Conservation (phyloP, 352 stramenopile genomes). For the Globisporangium sylvaticum region DNA sequence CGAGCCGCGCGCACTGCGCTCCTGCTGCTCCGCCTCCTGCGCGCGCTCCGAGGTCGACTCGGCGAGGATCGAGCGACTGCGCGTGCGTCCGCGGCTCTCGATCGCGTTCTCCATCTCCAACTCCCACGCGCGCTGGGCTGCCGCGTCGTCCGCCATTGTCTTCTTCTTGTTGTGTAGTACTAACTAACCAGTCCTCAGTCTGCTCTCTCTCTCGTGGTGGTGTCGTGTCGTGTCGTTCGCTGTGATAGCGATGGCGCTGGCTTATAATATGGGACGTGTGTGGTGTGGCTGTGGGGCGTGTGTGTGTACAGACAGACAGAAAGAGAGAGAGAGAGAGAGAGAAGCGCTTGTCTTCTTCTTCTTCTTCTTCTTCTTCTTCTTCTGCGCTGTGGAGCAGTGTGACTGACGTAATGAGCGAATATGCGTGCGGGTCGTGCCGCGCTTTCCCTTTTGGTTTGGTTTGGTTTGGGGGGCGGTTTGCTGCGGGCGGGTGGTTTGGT, state of each 20-base stretch:
- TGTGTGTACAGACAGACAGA: constrained; percentile 6
- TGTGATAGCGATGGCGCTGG: background rate
- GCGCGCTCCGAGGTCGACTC: constrained; percentile 26
- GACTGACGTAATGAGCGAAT: constrained; percentile 6
- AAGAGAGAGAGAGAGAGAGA: constrained; percentile 1
- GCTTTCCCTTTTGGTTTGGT: background rate
- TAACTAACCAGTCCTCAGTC: background rate
- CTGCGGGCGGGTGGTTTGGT: background rate
- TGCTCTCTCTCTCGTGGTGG: background rate
- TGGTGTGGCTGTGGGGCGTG: background rate
- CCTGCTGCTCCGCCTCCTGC: constrained; percentile 2
- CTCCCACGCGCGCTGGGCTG: constrained; percentile 60
- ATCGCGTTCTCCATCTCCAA: constrained; percentile 80
- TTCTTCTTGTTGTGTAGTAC: background rate
- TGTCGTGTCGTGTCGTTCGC: background rate
- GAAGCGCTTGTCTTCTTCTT: background rate
- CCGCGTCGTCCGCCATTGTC: constrained; percentile 36
- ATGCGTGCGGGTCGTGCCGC: background rate
- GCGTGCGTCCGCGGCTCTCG: constrained; percentile 62
- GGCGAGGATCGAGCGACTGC: constrained; percentile 78
- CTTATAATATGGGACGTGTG: background rate
- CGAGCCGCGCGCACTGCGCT: background rate
- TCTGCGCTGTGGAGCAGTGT: constrained; percentile 4
- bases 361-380: constrained; percentile 2
- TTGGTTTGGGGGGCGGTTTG: background rate